phyloP scores from a whole-genome alignment of 768 basidiomycete species.

The Mycena sanguinolenta region DNA sequence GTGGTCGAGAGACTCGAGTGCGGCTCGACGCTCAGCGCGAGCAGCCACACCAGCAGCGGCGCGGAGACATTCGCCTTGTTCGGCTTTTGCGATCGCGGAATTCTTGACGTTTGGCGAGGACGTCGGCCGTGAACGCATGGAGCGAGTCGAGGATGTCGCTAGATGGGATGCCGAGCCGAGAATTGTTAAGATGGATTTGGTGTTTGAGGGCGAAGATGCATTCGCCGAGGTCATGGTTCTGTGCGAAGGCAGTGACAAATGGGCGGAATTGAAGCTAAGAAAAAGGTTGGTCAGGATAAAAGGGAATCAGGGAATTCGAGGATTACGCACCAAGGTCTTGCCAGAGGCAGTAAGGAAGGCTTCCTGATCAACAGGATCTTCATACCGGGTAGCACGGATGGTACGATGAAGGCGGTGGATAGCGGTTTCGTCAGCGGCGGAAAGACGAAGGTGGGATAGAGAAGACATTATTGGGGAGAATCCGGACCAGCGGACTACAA shows the following conservation, averaged over 20 bases:
- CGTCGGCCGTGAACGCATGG: not conserved
- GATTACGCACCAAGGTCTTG: not conserved
- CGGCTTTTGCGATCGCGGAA: not conserved
- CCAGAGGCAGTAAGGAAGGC: not conserved
- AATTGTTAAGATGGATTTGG: not conserved
- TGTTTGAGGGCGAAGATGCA: conserved; percentile 5
- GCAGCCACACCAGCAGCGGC: conserved; percentile 3
- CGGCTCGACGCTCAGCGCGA: too few species aligned
- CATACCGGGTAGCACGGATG: not conserved
- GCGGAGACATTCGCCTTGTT: not conserved
- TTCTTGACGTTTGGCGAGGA: not conserved
- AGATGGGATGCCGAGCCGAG: not conserved
- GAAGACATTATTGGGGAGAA: too few species aligned
- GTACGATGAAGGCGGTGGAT: not conserved
- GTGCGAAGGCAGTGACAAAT: not conserved
- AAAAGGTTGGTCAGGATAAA: not conserved
- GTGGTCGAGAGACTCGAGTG: too few species aligned
- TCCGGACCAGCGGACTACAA: too few species aligned
- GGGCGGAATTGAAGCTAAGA: not conserved
- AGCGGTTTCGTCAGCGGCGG: too few species aligned
- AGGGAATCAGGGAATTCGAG: not conserved
- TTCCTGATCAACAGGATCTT: not conserved
- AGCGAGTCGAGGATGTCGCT: not conserved
- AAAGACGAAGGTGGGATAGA: too few species aligned
- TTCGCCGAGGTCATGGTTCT: not conserved